phyloP scores from a whole-genome alignment of 345 rosid genomes.

The Hypericum perforatum region DNA sequence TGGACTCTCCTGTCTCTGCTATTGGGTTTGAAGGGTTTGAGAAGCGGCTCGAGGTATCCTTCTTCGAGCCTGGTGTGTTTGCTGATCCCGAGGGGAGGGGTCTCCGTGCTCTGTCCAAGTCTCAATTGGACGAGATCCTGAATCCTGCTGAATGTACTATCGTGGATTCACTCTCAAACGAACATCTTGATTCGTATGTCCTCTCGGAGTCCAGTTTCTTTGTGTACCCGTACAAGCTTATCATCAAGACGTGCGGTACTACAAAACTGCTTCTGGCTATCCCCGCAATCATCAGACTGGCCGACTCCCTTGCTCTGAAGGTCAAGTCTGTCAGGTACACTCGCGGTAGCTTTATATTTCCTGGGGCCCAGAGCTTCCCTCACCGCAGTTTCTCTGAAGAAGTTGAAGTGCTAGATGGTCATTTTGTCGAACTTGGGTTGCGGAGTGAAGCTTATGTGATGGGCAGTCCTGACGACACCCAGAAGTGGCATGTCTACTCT shows the following conservation, averaged over 20 bases:
- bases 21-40: constrained; percentile 88
- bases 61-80: constrained; percentile 19
- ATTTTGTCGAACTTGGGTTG: constrained; percentile 12
- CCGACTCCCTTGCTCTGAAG: constrained; percentile 4
- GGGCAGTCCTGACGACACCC: constrained; percentile 9
- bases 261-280: constrained; percentile 19
- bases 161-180: constrained; percentile 18
- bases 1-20: constrained; percentile 15
- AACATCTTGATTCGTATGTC: constrained; percentile 19
- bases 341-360: constrained; percentile 25
- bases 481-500: constrained; percentile 25
- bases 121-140: constrained; percentile 22
- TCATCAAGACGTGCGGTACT: constrained; percentile 26
- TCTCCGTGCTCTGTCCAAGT: constrained; percentile 11
- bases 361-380: constrained; percentile 17
- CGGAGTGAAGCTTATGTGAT: constrained; percentile 14
- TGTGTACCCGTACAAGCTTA: constrained; percentile 22
- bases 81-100: constrained; percentile 21
- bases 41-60: constrained; percentile 56
- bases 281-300: constrained; percentile 15
- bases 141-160: constrained; percentile 24
- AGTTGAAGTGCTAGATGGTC: neutral
- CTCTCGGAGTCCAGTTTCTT: constrained; percentile 26
- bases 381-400: neutral
- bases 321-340: constrained; percentile 20